Evolutionary conservation across 2,329 filamentous ascomycete genomes (phyloP).

Genomic region (Cryphonectria parasitica): DNA sequence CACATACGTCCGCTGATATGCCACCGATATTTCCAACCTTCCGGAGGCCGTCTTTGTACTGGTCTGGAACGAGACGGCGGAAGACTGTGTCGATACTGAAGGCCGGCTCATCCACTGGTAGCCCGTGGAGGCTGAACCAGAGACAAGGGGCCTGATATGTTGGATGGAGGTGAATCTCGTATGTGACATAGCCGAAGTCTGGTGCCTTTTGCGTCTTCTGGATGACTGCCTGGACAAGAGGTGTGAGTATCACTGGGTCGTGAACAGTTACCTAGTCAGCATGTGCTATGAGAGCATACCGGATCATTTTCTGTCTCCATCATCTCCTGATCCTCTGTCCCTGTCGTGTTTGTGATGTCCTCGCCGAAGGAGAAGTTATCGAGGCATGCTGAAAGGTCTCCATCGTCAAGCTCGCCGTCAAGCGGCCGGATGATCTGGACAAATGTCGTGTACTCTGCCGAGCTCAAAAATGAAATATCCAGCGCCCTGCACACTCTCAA

Average conservation of each 20-base stretch:
- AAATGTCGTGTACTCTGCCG: conserved; percentile 54
- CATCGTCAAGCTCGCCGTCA: conserved; percentile 47
- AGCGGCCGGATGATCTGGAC: conserved; percentile 61
- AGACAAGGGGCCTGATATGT: conserved; percentile 76
- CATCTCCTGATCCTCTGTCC: conserved; percentile 50
- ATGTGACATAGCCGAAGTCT: conserved; percentile 59
- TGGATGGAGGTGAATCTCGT: conserved; percentile 75
- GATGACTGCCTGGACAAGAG: conserved; percentile 45
- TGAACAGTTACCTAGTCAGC: not conserved
- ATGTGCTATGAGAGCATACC: conserved; percentile 41
- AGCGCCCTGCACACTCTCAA: conserved; percentile 57
- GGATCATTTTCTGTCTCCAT: conserved; percentile 56
- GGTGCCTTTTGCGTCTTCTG: conserved; percentile 37
- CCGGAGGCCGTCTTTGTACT: conserved; percentile 65
- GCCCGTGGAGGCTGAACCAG: conserved; percentile 70
- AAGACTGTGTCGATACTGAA: conserved; percentile 73
- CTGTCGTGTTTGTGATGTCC: conserved; percentile 27
- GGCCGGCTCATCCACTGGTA: conserved; percentile 58
- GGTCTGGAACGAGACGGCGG: conserved; percentile 68
- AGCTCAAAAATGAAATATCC: conserved; percentile 46
- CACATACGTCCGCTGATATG: conserved; percentile 76
- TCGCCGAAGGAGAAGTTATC: conserved; percentile 49
- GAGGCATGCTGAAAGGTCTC: conserved; percentile 51
- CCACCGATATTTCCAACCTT: conserved; percentile 68
- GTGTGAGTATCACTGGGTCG: conserved; percentile 8